Evolutionary conservation across 2,329 filamentous ascomycete genomes (phyloP).

Genomic region (Blastomyces gilchristii): DNA sequence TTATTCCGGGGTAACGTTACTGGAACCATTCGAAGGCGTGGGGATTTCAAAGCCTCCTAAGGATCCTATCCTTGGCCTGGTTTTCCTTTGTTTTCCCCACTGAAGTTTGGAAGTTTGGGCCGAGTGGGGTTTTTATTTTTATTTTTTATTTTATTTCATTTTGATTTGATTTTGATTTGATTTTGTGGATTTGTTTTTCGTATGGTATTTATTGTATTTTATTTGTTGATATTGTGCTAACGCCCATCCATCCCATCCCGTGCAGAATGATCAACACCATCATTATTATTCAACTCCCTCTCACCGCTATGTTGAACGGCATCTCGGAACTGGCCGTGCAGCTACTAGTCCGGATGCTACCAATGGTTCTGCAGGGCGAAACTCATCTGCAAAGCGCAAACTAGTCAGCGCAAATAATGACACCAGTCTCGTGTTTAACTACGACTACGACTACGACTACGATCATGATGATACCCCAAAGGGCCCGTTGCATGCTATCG

Average conservation of each 20-base stretch:
- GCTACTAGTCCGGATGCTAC: neutral
- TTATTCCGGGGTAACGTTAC: too few relatives aligned
- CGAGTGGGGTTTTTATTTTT: too few relatives aligned
- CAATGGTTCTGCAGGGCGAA: neutral
- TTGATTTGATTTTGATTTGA: too few relatives aligned
- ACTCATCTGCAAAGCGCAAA: slow-evolving; percentile 5
- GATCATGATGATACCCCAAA: slow-evolving; percentile 1
- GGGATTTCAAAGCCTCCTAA: neutral
- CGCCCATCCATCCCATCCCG: neutral
- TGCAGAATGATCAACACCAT: neutral
- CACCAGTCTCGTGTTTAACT: neutral
- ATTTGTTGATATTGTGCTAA: neutral
- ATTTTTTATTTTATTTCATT: too few relatives aligned
- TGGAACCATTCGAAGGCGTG: too few relatives aligned
- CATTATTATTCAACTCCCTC: neutral
- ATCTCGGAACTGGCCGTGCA: neutral
- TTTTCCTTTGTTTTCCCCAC: too few relatives aligned
- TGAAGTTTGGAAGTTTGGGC: too few relatives aligned
- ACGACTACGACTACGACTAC: neutral
- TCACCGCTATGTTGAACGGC: neutral
- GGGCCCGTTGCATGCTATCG: neutral
- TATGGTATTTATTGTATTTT: neutral
- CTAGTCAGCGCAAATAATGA: neutral
- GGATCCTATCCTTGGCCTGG: too few relatives aligned
- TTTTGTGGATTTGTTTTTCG: neutral